A percentile compares a stretch with the other conserved stretches of the same genome.
Evolutionary conservation across 192 early-diverging fungal species (phyloP).

Genomic region (Glomus cerebriforme): DNA sequence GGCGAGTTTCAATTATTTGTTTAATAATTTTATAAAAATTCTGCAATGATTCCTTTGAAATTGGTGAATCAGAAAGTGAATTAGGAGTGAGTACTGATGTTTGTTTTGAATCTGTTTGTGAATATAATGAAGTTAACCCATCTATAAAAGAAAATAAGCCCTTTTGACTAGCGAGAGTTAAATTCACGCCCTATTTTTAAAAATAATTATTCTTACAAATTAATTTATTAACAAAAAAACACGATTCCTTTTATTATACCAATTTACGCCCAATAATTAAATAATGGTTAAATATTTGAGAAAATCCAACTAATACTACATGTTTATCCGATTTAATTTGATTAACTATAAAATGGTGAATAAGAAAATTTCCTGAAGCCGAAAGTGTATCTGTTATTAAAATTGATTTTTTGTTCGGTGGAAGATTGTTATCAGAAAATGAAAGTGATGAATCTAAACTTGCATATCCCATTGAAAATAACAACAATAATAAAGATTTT

Average conservation of each 20-base stretch:
- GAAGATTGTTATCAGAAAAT: conserved; percentile 22
- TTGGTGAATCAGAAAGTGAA: conserved; percentile 25
- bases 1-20: conserved; percentile 27
- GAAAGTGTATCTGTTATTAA: conserved; percentile 58
- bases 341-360: conserved; percentile 65
- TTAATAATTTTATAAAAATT: conserved; percentile 46
- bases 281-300: conserved; percentile 63
- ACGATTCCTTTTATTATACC: conserved; percentile 31
- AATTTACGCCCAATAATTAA: conserved; percentile 58
- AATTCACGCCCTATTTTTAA: conserved; percentile 52
- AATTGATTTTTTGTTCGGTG: conserved; percentile 45
- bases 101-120: conserved; percentile 27
- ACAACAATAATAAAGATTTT: too few relatives aligned
- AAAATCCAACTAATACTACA: conserved; percentile 58
- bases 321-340: conserved; percentile 55
- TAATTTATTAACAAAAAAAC: background rate
- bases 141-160: conserved; percentile 56
- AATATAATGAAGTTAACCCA: conserved; percentile 46
- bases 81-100: conserved; percentile 20
- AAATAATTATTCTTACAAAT: background rate
- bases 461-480: conserved; percentile 19
- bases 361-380: conserved; percentile 59
- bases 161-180: conserved; percentile 47
- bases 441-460: conserved; percentile 16
- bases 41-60: conserved; percentile 36